Evolutionary conservation across 2,329 filamentous ascomycete genomes (phyloP), one percentile per base, ranked within the genome.

Genomic region (Rhexocercosporidium sp.): DNA sequence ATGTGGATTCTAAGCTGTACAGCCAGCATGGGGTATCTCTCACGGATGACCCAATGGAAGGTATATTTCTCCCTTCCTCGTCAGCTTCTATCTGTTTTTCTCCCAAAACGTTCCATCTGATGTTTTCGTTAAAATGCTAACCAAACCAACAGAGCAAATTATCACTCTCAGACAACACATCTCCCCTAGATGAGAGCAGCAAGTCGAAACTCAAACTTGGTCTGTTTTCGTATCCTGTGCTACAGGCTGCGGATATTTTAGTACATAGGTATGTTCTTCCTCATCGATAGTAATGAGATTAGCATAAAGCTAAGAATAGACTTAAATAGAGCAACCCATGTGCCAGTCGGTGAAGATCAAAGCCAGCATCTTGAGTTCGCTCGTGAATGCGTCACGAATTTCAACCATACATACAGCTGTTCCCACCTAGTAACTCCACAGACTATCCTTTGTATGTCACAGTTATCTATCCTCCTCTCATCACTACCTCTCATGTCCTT

Each of bases 21-120:
- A 62, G 92, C 96, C 27, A 95, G 92, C 5, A 94, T 96, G 79
- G 96, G 96, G 46, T 97, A 97, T 80, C 82, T 99, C n/a, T 91
- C 91, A 11, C 86, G 96, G n/a, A 99, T 99, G 96, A 98, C 96
- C 31, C 96, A 98, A 79, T 99, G 96, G 94, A 99, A 99, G 89
- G 93, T 93, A 76, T 71, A 76, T 67, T 49, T 47, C 18, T 27
- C 20, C 25, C 20, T 12, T 44, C n/a, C 53, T 37, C 14, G 20
- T 14, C 41, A 4, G 16, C 41, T 20, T 6, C 41, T 20, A 5
- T 44, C 14, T 16, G 7, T 20, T 44, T 7, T 1, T 44, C n/a
- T 9, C n/a, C 41, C 41, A 7, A 18, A 8, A 44, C 6, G 7
- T 20, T 34, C 49, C 41, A 59, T 25, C 20, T 64, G n/a, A 46